Conservation (phyloP, 768 basidiomycete genomes). For the Brasilioporus rufonigricans region DNA sequence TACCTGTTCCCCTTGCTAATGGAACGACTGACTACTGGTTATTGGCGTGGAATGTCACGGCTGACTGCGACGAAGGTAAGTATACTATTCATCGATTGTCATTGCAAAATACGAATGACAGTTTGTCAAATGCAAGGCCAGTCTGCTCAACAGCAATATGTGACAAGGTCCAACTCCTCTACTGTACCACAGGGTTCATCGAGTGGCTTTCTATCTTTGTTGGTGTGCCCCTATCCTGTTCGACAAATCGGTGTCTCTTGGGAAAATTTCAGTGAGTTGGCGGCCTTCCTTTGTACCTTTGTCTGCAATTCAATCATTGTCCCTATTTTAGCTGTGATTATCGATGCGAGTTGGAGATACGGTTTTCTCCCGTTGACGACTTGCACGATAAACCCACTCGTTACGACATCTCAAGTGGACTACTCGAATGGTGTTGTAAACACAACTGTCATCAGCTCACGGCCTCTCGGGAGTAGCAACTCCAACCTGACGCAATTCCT, state of each 20-base stretch:
- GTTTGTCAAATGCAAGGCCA: not conserved
- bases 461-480: not conserved
- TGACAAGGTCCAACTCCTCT: constrained; percentile 1
- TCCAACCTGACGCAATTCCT: constrained; percentile 12
- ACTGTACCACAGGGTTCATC: not conserved
- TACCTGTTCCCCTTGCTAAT: not conserved
- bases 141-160: constrained; percentile 3
- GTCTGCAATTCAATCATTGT: too few relatives aligned
- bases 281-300: not conserved
- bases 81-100: accelerated
- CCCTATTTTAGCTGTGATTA: not conserved
- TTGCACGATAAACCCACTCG: constrained; percentile 8
- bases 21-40: constrained; percentile 5
- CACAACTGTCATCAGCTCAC: not conserved
- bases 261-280: constrained; percentile 1
- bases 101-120: not conserved
- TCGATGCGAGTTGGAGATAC: constrained; percentile 12
- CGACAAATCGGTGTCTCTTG: not conserved
- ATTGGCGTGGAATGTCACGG: constrained; percentile 2
- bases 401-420: constrained; percentile 13
- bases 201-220: not conserved
- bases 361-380: constrained; percentile 8
- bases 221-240: constrained; percentile 4
- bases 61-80: not conserved
- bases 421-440: constrained; percentile 7